These are phyloP conservation scores for Brassica carinata DNA, from an alignment of 345 rosid genomes.

Conservation along the genomic window DNA sequence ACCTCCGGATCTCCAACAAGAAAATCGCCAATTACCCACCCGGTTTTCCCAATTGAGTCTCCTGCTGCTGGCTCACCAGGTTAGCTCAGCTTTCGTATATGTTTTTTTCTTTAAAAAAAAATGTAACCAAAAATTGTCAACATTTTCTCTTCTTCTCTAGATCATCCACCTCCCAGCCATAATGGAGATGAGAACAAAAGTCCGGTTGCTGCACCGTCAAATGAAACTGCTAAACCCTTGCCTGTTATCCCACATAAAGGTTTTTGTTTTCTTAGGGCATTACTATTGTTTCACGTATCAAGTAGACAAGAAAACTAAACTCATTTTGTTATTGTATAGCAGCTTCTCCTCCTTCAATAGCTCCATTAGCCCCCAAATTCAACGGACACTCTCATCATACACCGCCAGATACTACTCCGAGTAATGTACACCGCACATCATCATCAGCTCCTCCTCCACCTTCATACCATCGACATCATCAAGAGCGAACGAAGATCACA, in stretches of 20 bases:
- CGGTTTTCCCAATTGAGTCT: slow-evolving; percentile 29
- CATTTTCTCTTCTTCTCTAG: slow-evolving; percentile 41
- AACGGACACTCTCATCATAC: slow-evolving; percentile 10
- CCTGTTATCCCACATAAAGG: slow-evolving; percentile 56
- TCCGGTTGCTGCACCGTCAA: slow-evolving; percentile 64
- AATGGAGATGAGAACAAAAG: slow-evolving; percentile 42
- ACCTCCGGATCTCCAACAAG: slow-evolving; percentile 21
- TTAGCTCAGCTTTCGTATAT: slow-evolving; percentile 22
- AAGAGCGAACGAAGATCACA: slow-evolving; percentile 38
- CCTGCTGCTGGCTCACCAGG: slow-evolving; percentile 37
- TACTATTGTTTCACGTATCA: neutral
- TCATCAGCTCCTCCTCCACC: slow-evolving; percentile 55
- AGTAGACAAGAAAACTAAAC: neutral
- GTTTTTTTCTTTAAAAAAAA: slow-evolving; percentile 7
- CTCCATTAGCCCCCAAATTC: slow-evolving; percentile 29
- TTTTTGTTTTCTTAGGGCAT: slow-evolving; percentile 14
- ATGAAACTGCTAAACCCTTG: slow-evolving; percentile 45
- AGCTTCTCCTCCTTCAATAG: slow-evolving; percentile 37
- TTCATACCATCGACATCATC: slow-evolving; percentile 47
- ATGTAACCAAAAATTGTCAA: slow-evolving; percentile 13
- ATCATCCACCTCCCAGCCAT: slow-evolving; percentile 47
- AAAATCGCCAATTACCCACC: slow-evolving; percentile 22
- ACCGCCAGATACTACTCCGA: slow-evolving; percentile 38
- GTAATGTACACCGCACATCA: slow-evolving; percentile 37
- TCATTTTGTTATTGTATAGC: slow-evolving; percentile 2